A percentile compares a stretch with the other conserved stretches of the same genome.
These are phyloP conservation scores for Pseudovirgaria hyperparasitica DNA, from an alignment of 2,329 filamentous ascomycete species.

Conservation along the genomic window DNA sequence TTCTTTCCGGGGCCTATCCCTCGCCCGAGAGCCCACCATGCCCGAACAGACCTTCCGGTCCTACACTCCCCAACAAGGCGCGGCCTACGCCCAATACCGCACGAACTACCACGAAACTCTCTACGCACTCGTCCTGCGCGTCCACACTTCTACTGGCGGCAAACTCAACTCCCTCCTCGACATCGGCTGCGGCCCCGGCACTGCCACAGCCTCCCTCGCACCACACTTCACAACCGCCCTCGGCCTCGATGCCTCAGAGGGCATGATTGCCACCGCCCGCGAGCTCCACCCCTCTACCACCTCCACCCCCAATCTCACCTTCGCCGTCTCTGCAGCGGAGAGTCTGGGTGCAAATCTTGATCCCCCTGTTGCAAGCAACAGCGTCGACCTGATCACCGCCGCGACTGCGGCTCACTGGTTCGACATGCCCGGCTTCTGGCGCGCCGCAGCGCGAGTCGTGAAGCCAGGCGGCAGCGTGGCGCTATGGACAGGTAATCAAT, in stretches of 20 bases:
- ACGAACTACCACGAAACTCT: constrained; percentile 31
- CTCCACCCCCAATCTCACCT: constrained; percentile 25
- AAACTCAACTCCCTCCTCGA: constrained; percentile 34
- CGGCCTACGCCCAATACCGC: constrained; percentile 31
- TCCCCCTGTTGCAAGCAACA: constrained; percentile 16
- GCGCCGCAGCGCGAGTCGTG: constrained; percentile 32
- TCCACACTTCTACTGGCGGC: constrained; percentile 36
- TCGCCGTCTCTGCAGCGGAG: constrained; percentile 33
- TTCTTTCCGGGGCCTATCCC: no score
- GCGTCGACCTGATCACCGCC: constrained; percentile 38
- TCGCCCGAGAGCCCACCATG: no score
- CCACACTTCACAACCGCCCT: constrained; percentile 32
- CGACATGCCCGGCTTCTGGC: constrained; percentile 40
- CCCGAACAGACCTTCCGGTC: constrained; percentile 33
- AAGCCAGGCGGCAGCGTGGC: constrained; percentile 43
- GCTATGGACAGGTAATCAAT: constrained; percentile 31
- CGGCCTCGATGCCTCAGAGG: constrained; percentile 39
- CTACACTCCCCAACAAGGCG: constrained; percentile 32
- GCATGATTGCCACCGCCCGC: constrained; percentile 40
- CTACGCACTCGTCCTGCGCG: constrained; percentile 34
- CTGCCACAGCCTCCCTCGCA: constrained; percentile 33
- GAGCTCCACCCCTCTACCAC: constrained; percentile 17
- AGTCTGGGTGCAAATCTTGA: constrained; percentile 22
- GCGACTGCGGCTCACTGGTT: constrained; percentile 46
- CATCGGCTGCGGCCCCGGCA: constrained; percentile 46